Evolutionary conservation across 495 filamentous ascomycete genomes (phyloP).

Genomic region (Daldinia concentrica): DNA sequence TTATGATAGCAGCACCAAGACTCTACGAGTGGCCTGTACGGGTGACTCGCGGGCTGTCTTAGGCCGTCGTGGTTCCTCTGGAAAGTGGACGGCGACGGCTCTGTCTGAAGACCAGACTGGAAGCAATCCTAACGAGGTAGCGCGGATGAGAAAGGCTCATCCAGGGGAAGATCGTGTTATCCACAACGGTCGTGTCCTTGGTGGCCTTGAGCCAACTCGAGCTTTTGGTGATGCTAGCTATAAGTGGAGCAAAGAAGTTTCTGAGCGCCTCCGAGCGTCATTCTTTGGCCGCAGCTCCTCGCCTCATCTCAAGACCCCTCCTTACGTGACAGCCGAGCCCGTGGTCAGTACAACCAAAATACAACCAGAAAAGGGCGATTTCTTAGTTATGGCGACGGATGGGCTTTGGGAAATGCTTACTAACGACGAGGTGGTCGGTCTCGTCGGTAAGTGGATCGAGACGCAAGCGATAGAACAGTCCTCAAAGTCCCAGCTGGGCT

Average conservation of each 20-base stretch:
- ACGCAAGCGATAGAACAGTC: slow-evolving; percentile 62
- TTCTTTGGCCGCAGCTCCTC: slow-evolving; percentile 86
- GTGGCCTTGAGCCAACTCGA: slow-evolving; percentile 87
- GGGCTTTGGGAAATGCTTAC: slow-evolving; percentile 99
- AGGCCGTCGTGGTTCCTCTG: slow-evolving; percentile 76
- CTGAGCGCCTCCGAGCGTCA: slow-evolving; percentile 77
- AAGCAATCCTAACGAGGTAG: slow-evolving; percentile 80
- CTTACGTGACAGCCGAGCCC: slow-evolving; percentile 97
- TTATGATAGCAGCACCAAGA: slow-evolving; percentile 85
- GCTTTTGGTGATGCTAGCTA: slow-evolving; percentile 97
- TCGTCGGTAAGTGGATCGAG: slow-evolving; percentile 97
- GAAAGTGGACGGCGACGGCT: slow-evolving; percentile 92
- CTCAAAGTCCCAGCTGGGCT: slow-evolving; percentile 50
- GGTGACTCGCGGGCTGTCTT: slow-evolving; percentile 95
- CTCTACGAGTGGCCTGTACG: slow-evolving; percentile 89
- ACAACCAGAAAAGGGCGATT: slow-evolving; percentile 89
- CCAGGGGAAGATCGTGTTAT: slow-evolving; percentile 88
- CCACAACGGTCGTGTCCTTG: slow-evolving; percentile 86
- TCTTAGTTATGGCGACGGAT: slow-evolving; percentile 95
- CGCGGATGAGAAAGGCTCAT: slow-evolving; percentile 82
- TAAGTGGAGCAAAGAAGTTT: slow-evolving; percentile 90
- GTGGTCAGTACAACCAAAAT: slow-evolving; percentile 95
- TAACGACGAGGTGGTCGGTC: slow-evolving; percentile 96
- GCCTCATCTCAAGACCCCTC: slow-evolving; percentile 83
- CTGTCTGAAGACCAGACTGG: slow-evolving; percentile 95